Evolutionary conservation across 2,329 filamentous ascomycete species (phyloP), one percentile per base, ranked within the genome.

Genomic region (Geosmithia flava): DNA sequence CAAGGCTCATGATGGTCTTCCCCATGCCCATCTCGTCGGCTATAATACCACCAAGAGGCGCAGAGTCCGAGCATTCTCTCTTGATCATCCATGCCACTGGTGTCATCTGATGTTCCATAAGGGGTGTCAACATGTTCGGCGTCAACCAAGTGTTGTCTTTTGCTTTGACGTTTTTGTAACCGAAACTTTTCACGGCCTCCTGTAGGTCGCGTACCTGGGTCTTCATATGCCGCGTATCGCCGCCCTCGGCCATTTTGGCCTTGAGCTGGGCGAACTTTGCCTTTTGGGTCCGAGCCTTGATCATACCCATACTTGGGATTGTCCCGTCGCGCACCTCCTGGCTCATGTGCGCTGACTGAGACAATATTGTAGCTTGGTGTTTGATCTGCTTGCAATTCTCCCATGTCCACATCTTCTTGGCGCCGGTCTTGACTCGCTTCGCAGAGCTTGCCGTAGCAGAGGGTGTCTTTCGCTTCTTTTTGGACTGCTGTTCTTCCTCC

Each of bases 1-100:
- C 77, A n/a, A 95, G 70, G 23, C 80, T 79, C 54, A 87, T 85
- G 11, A 95, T 79, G 16, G 80, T 84, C 59, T 85, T 85, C 0
- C 81, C 81, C 1, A 84, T 58, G 0, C 81, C 81, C 77, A 83
- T 81, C 23, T 72, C 72, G 54, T 84, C 79, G 0, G 74, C 76
- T 0, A 83, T 54, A 2, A 84, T 65, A 0, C 80, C 80, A 2
- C 80, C 80, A 55, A 79, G 81, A 68, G 75, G 30, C 20, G 10
- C 1, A 51, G 61, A 30, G 29, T 30, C 3, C 66, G 44, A 61
- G 17, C 40, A 33, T 55, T 83, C 79, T 3, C 72, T 65, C 3
- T 59, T 54, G 0, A 74, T 54, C 77, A 82, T 81, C 62, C 76
- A 82, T 0, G 68, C 63, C 0, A 63, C 66, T 0, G 70, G 75